Conservation (phyloP, 805 yeast species). For the Sugiyamaella marilandica region DNA sequence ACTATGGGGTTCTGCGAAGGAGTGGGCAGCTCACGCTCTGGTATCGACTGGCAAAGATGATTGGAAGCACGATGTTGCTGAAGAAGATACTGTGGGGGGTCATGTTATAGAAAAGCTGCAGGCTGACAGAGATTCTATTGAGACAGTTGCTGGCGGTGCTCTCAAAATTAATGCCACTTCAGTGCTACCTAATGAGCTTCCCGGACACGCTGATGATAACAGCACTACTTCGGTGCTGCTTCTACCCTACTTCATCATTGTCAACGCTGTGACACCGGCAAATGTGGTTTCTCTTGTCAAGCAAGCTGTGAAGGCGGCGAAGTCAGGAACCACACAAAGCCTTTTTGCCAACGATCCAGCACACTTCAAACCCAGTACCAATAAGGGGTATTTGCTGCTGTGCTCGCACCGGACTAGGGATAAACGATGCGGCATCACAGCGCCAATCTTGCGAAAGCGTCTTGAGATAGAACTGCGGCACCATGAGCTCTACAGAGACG, state of each 20-base stretch:
- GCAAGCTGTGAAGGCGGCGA: not conserved
- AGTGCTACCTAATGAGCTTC: slow-evolving; percentile 36
- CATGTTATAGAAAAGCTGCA: not conserved
- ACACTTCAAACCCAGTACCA: slow-evolving; percentile 36
- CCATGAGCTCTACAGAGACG: slow-evolving; percentile 67
- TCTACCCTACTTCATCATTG: slow-evolving; percentile 72
- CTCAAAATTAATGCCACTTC: slow-evolving; percentile 55
- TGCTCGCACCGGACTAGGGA: slow-evolving; percentile 93
- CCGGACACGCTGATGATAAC: slow-evolving; percentile 24
- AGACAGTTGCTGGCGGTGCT: slow-evolving; percentile 24
- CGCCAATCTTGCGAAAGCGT: slow-evolving; percentile 80
- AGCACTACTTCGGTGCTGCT: slow-evolving; percentile 56
- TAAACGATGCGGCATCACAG: slow-evolving; percentile 89
- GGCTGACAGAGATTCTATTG: not conserved
- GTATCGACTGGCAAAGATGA: slow-evolving; percentile 81
- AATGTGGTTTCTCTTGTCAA: slow-evolving; percentile 39
- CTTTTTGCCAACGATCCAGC: slow-evolving; percentile 5
- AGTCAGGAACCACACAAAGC: slow-evolving; percentile 18
- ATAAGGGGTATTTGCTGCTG: slow-evolving; percentile 46
- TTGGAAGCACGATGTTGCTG: slow-evolving; percentile 75
- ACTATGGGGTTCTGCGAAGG: slow-evolving; percentile 67
- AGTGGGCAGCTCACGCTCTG: slow-evolving; percentile 65
- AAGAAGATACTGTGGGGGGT: slow-evolving; percentile 29
- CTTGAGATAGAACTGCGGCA: slow-evolving; percentile 70
- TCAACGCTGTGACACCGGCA: slow-evolving; percentile 43